Base-by-base conservation (phyloP, 2,329 filamentous ascomycete species). In the Chalaropsis thielavioides region DNA sequence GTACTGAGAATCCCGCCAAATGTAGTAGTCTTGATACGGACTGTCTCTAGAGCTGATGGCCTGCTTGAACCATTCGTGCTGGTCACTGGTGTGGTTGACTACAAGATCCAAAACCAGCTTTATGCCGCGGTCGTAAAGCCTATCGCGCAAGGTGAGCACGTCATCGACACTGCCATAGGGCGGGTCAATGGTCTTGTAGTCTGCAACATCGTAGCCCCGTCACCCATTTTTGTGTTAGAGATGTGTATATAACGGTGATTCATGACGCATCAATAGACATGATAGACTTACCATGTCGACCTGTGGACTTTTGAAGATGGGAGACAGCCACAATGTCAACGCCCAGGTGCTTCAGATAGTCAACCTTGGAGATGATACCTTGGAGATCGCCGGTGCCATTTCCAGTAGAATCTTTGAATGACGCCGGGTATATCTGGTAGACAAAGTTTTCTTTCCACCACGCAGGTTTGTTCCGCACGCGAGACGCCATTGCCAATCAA, bases 91-190 rank as follows among this genome's bases (percentile, higher is more conserved):
- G 72, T 91, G 87, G 68, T 90, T 90, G 63, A 89, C 81, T 1
- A 90, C 88, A 10, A 90, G 75, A 70, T 90, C 87, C 69, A 90
- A 80, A 24, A 90, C 79, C 11, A 90, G 75, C 71, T 84, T 86
- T 81, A 90, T 87, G 1, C 79, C 81, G 1, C 84, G 76, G 40
- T 79, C 72, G 67, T 89, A 85, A 31, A 83, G 80, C 27, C 79
- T 80, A 60, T 82, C 73, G 63, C 86, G 84, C 64, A 90, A 74
- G 1, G 75, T 72, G 61, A 89, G 85, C 24, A 90, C 82, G 71
- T 91, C 86, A 62, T 76, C 76, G 46, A 91, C 75, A 19, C 83
- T 83, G 17, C 88, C 88, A 68, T 89, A 90, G 17, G 79, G 79
- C 1, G 81, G 77, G 68, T 89, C 80, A 62, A 91, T 84, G 41